These are phyloP conservation scores for Penicillium sumatraense DNA, from an alignment of 2,329 filamentous ascomycete species.

Conservation along the genomic window DNA sequence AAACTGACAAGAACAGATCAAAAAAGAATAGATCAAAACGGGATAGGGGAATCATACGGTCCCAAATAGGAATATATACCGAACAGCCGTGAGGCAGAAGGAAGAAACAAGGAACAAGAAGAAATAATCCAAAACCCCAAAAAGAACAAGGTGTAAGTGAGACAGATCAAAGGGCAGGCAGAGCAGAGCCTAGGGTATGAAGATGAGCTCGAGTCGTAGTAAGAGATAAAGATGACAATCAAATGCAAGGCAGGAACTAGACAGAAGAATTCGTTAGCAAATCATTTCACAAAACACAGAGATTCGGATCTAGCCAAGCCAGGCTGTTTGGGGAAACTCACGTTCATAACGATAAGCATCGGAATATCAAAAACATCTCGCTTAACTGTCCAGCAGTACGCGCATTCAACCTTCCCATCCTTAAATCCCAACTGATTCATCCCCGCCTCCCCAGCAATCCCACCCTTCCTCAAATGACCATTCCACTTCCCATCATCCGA, in stretches of 20 bases:
- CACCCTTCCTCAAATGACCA: constrained; percentile 49
- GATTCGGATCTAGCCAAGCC: not conserved
- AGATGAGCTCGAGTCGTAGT: not conserved
- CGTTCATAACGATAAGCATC: constrained; percentile 98
- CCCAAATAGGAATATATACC: constrained; percentile 16
- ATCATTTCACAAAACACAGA: not conserved
- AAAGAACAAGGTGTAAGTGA: constrained; percentile 4
- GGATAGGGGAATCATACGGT: constrained; percentile 25
- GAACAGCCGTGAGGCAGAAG: constrained; percentile 4
- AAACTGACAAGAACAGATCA: constrained; percentile 1
- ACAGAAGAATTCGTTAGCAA: not conserved
- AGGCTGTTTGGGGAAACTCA: constrained; percentile 59
- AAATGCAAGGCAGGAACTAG: constrained; percentile 54
- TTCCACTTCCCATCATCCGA: constrained; percentile 51
- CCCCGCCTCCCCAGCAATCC: constrained; percentile 61
- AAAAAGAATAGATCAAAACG: constrained; percentile 14
- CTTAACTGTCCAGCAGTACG: constrained; percentile 96
- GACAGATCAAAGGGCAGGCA: not conserved
- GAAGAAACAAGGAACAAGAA: constrained; percentile 16
- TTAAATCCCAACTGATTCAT: constrained; percentile 78
- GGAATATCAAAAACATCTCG: constrained; percentile 97
- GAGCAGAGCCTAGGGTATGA: not conserved
- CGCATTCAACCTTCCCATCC: constrained; percentile 91
- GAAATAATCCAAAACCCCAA: constrained; percentile 16
- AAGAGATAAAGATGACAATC: constrained; percentile 23